These are phyloP conservation scores for Penstemon davidsonii DNA, from an alignment of 257 asterid genomes.

Conservation along the genomic window DNA sequence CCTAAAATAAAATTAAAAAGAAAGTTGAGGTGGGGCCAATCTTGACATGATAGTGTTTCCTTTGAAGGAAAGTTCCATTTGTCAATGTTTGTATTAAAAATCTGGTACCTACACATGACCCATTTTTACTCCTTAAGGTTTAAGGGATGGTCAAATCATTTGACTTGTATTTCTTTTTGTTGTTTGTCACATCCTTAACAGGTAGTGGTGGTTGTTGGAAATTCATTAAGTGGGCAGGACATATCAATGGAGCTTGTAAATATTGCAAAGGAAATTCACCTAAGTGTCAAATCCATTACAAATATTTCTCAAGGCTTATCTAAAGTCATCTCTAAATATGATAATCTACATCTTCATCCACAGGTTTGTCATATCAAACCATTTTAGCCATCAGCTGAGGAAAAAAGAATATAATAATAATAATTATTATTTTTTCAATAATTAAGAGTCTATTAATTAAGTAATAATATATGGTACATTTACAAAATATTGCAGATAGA, in stretches of 20 bases:
- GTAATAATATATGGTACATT: background rate
- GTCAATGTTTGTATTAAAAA: background rate
- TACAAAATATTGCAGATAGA: constrained; percentile 58
- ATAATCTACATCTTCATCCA: constrained; percentile 57
- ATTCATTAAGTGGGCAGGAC: constrained; percentile 81
- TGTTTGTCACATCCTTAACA: constrained; percentile 21
- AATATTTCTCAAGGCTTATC: constrained; percentile 62
- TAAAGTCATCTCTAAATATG: constrained; percentile 63
- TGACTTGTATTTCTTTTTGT: background rate
- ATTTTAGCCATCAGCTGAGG: background rate
- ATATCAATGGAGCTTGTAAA: constrained; percentile 77
- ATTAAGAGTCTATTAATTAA: background rate
- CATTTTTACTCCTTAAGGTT: constrained; percentile 17
- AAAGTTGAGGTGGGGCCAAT: constrained; percentile 9
- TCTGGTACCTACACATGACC: background rate
- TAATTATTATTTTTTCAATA: background rate
- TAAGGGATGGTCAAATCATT: constrained; percentile 22
- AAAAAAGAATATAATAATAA: background rate
- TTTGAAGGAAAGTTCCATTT: constrained; percentile 36
- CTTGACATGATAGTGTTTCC: constrained; percentile 22
- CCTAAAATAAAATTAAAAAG: too few relatives aligned
- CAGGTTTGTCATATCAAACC: constrained; percentile 42
- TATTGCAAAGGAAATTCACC: constrained; percentile 72
- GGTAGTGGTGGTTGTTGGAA: constrained; percentile 93
- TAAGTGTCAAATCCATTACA: constrained; percentile 50